Evolutionary conservation across 2,329 filamentous ascomycete species (phyloP).

Genomic region (Monosporascus cannonballus): DNA sequence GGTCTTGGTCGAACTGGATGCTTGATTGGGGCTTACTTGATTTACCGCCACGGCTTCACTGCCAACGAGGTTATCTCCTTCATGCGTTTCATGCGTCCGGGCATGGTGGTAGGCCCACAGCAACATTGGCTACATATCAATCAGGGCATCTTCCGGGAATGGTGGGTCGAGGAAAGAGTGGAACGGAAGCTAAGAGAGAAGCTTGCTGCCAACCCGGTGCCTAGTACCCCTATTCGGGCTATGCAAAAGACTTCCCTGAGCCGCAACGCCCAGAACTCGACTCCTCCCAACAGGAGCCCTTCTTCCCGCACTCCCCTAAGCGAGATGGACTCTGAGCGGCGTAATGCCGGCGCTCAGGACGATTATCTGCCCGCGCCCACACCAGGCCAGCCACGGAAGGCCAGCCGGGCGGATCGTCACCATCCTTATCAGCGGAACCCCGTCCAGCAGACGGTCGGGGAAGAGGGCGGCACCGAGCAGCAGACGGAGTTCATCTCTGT

Average conservation of each 20-base stretch:
- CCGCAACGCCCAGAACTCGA: conserved; percentile 67
- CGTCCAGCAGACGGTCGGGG: conserved; percentile 39
- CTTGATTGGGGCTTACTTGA: conserved; percentile 93
- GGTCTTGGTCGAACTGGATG: conserved; percentile 93
- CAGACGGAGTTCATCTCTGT: conserved; percentile 56
- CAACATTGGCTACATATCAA: conserved; percentile 99
- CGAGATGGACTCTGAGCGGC: conserved; percentile 80
- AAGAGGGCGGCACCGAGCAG: conserved; percentile 46
- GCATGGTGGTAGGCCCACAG: conserved; percentile 97
- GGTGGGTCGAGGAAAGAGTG: conserved; percentile 89
- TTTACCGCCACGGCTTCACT: conserved; percentile 95
- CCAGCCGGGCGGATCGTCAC: conserved; percentile 69
- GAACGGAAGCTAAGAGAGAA: conserved; percentile 61
- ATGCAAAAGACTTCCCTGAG: conserved; percentile 52
- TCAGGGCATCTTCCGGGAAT: conserved; percentile 94
- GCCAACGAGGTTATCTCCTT: conserved; percentile 96
- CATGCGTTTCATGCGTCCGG: conserved; percentile 98
- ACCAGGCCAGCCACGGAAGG: conserved; percentile 91
- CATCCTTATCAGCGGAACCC: conserved; percentile 62
- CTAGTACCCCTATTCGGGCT: conserved; percentile 56
- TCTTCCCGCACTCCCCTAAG: conserved; percentile 81
- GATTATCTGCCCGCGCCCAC: conserved; percentile 93
- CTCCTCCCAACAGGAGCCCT: conserved; percentile 73
- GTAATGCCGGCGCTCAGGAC: conserved; percentile 64
- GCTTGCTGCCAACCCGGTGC: conserved; percentile 42